Evolutionary conservation across 2,329 filamentous ascomycete species (phyloP).

Genomic region (Colletotrichum kahawae): DNA sequence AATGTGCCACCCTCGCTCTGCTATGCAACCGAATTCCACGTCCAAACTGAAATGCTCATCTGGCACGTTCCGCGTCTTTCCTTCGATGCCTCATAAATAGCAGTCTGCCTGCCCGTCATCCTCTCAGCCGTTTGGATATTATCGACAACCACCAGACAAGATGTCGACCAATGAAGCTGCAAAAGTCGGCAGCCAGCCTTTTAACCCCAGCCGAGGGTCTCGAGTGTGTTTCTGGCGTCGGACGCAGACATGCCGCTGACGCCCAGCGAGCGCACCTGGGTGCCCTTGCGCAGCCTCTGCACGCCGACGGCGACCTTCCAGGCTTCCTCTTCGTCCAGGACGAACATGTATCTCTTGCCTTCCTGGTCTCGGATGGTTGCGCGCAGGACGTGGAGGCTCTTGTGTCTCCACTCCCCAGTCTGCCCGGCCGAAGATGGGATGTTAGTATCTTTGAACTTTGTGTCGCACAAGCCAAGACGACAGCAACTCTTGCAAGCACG

Average conservation of each 20-base stretch:
- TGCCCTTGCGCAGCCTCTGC: conserved; percentile 64
- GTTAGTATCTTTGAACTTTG: conserved; percentile 49
- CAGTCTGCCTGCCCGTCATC: neutral
- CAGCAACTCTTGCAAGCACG: conserved; percentile 70
- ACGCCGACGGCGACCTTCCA: conserved; percentile 72
- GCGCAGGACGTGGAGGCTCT: conserved; percentile 65
- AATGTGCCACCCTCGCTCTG: conserved; percentile 21
- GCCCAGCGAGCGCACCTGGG: conserved; percentile 63
- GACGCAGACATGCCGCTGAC: conserved; percentile 59
- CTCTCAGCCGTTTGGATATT: neutral
- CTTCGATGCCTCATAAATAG: neutral
- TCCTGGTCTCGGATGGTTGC: conserved; percentile 70
- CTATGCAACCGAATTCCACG: conserved; percentile 24
- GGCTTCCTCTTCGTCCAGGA: conserved; percentile 67
- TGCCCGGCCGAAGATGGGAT: conserved; percentile 43
- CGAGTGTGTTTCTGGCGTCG: conserved; percentile 61
- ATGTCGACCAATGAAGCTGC: neutral
- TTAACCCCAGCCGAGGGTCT: conserved; percentile 61
- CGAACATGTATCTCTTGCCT: conserved; percentile 69
- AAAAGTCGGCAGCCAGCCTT: neutral
- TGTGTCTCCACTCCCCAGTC: conserved; percentile 59
- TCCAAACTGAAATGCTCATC: conserved; percentile 1
- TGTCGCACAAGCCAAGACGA: conserved; percentile 56
- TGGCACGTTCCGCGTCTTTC: neutral
- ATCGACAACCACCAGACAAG: neutral